A percentile compares a stretch with the other conserved stretches of the same genome.
phyloP scores from a whole-genome alignment of 2,329 filamentous ascomycete species.

The Colletotrichum ledebouriae region DNA sequence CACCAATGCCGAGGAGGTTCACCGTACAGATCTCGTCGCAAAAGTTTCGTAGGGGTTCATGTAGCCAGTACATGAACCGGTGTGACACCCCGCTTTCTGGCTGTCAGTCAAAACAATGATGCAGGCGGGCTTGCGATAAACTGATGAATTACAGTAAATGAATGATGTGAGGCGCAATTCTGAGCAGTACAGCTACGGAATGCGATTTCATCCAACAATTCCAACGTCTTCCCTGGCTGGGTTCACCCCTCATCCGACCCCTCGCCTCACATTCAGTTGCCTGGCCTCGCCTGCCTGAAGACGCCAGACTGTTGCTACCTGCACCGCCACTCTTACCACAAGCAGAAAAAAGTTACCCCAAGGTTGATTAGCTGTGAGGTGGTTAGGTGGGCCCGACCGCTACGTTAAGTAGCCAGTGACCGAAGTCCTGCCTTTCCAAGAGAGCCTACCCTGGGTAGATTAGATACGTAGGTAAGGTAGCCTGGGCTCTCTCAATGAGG shows the following conservation, averaged over 20 bases:
- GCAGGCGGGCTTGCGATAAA: slow-evolving; percentile 2
- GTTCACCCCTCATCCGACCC: slow-evolving; percentile 15
- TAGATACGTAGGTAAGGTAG: neutral
- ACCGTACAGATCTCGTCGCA: too few relatives aligned
- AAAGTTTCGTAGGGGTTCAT: neutral
- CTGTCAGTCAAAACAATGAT: slow-evolving; percentile 2
- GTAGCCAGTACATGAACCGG: too few relatives aligned
- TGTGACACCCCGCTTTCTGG: neutral
- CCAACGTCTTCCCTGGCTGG: neutral
- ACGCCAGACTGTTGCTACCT: slow-evolving; percentile 1
- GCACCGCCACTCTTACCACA: slow-evolving; percentile 29
- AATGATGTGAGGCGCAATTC: neutral
- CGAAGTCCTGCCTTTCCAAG: neutral
- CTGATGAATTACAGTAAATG: too few relatives aligned
- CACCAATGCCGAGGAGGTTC: too few relatives aligned
- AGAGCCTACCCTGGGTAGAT: neutral
- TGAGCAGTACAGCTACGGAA: neutral
- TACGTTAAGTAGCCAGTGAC: neutral
- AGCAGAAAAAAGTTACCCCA: slow-evolving; percentile 6
- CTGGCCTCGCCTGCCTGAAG: slow-evolving; percentile 11
- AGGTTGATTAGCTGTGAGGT: too few relatives aligned
- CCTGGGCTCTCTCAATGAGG: neutral
- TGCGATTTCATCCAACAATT: slow-evolving; percentile 5
- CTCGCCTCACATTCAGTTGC: slow-evolving; percentile 3
- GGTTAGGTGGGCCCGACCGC: slow-evolving; percentile 1